Evolutionary conservation across 2,329 filamentous ascomycete genomes (phyloP).

Genomic region (Cytospora chrysosperma): DNA sequence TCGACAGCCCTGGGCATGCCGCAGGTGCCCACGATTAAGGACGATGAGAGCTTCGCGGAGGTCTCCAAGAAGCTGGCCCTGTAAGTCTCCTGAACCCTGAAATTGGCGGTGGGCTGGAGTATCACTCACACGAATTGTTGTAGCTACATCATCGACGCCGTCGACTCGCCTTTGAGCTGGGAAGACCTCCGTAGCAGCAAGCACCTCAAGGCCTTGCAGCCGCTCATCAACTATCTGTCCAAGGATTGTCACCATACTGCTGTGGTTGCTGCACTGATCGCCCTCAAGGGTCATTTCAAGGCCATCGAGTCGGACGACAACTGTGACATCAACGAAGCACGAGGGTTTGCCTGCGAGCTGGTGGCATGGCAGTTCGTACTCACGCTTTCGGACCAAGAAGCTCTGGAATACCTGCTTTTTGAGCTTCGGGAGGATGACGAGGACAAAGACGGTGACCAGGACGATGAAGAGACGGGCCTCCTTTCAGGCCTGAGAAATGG

Average conservation of each 20-base stretch:
- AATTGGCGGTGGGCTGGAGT: background rate
- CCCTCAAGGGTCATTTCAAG: slow-evolving; percentile 18
- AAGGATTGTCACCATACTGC: slow-evolving; percentile 16
- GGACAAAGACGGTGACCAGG: background rate
- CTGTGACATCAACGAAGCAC: slow-evolving; percentile 14
- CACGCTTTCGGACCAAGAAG: slow-evolving; percentile 15
- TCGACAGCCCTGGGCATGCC: background rate
- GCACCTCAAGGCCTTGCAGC: slow-evolving; percentile 14
- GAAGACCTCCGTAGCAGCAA: slow-evolving; percentile 19
- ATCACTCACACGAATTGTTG: background rate
- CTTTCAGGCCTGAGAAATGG: background rate
- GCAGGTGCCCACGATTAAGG: slow-evolving; percentile 9
- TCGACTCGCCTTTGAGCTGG: slow-evolving; percentile 15
- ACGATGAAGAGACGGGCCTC: slow-evolving; percentile 14
- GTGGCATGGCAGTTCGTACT: slow-evolving; percentile 21
- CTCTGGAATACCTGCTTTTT: slow-evolving; percentile 18
- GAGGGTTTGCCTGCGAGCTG: slow-evolving; percentile 16
- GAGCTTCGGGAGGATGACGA: slow-evolving; percentile 12
- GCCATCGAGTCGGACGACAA: slow-evolving; percentile 16
- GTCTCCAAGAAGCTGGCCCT: slow-evolving; percentile 19
- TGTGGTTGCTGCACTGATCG: slow-evolving; percentile 12
- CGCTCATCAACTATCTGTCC: slow-evolving; percentile 17
- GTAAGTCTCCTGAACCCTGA: background rate
- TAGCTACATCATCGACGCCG: slow-evolving; percentile 19
- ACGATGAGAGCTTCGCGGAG: slow-evolving; percentile 16